phyloP scores from a whole-genome alignment of 495 filamentous ascomycete genomes.

The Penicillium flavigenum region DNA sequence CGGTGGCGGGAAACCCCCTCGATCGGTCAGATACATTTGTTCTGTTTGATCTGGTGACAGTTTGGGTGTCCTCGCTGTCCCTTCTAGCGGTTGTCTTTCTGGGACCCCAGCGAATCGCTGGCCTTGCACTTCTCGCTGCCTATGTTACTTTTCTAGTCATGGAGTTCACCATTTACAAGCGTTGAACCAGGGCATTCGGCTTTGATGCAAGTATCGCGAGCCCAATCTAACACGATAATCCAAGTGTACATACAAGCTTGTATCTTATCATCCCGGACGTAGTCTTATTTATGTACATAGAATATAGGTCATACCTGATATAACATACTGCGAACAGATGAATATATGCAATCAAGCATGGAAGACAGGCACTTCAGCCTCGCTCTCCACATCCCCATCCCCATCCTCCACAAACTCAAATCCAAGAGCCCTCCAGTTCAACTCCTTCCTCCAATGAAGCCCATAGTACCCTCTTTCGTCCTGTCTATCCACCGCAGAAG shows the following conservation, averaged over 20 bases:
- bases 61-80: background rate
- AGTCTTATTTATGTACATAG: background rate
- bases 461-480: constrained; percentile 61
- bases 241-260: no score
- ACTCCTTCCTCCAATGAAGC: constrained; percentile 85
- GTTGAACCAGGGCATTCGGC: background rate
- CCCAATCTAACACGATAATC: background rate
- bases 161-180: background rate
- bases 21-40: background rate
- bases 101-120: background rate
- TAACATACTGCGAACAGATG: background rate
- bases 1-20: background rate
- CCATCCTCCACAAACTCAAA: constrained; percentile 69
- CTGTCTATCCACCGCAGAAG: constrained; percentile 50
- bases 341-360: constrained; percentile 17
- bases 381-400: background rate
- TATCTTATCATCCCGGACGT: background rate
- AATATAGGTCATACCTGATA: background rate
- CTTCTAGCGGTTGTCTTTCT: background rate
- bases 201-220: background rate
- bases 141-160: background rate
- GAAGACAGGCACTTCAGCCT: constrained; percentile 13
- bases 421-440: constrained; percentile 89
- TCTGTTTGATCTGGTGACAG: background rate
- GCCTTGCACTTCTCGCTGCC: background rate